Evolutionary conservation across 1,284 basidiomycete genomes (phyloP).

Genomic region (Pascua sp.): DNA sequence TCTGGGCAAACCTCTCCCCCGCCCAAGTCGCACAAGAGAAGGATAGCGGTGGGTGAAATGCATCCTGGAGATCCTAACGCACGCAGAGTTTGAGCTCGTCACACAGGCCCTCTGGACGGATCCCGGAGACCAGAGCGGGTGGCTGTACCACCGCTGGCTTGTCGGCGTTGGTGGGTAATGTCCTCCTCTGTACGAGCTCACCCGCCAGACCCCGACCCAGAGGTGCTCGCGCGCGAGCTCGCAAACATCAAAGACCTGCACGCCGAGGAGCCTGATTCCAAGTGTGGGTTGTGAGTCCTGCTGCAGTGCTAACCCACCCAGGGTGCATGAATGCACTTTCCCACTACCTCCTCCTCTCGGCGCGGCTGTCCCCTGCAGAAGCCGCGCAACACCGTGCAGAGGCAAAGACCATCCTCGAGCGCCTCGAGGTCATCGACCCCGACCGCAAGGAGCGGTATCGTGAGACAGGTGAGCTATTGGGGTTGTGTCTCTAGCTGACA

Average conservation of each 20-base stretch:
- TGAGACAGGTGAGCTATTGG: slow-evolving; percentile 34
- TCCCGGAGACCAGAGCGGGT: slow-evolving; percentile 91
- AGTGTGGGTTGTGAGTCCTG: slow-evolving; percentile 61
- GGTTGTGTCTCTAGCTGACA: slow-evolving; percentile 3
- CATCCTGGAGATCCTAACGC: neutral
- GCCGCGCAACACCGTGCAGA: slow-evolving; percentile 19
- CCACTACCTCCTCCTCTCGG: slow-evolving; percentile 58
- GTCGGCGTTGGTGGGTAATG: slow-evolving; percentile 67
- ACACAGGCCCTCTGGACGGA: slow-evolving; percentile 95
- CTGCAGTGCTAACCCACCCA: slow-evolving; percentile 39
- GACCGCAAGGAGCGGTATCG: slow-evolving; percentile 45
- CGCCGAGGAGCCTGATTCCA: slow-evolving; percentile 85
- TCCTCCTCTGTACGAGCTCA: neutral
- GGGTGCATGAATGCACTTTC: slow-evolving; percentile 93
- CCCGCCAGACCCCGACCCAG: slow-evolving; percentile 56
- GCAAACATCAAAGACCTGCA: slow-evolving; percentile 76
- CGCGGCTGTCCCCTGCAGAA: slow-evolving; percentile 16
- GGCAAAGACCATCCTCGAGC: slow-evolving; percentile 30
- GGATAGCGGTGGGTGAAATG: slow-evolving; percentile 61
- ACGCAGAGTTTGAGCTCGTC: slow-evolving; percentile 81
- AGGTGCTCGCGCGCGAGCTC: slow-evolving; percentile 72
- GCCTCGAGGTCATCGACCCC: slow-evolving; percentile 41
- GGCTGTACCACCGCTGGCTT: slow-evolving; percentile 98
- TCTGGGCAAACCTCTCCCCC: slow-evolving; percentile 63
- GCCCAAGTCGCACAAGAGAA: slow-evolving; percentile 57